Conservation (phyloP, 2,329 filamentous ascomycete species). For the Colletotrichum graminicola region DNA sequence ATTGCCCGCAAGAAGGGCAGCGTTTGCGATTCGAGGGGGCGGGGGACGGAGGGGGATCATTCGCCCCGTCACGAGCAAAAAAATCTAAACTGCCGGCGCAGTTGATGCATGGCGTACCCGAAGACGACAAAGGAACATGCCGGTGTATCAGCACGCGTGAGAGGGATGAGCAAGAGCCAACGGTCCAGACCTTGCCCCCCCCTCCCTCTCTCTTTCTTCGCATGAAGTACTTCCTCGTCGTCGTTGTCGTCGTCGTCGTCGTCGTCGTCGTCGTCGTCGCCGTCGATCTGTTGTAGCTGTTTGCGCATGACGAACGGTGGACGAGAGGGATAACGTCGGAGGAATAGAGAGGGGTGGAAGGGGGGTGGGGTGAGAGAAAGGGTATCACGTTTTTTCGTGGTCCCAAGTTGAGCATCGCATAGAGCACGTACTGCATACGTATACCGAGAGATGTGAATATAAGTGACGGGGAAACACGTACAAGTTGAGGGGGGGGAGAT, state of each 20-base stretch:
- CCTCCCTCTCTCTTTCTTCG: neutral
- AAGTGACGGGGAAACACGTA: neutral
- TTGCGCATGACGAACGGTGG: conserved; percentile 33
- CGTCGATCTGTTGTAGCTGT: conserved; percentile 34
- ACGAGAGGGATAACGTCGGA: neutral
- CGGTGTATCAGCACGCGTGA: conserved; percentile 17
- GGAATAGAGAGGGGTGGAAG: neutral
- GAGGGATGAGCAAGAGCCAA: conserved; percentile 23
- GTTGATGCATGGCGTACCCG: neutral
- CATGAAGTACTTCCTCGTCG: conserved; percentile 36
- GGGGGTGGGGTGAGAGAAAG: neutral
- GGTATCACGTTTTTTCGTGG: conserved; percentile 30
- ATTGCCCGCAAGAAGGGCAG: neutral
- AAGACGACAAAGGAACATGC: neutral
- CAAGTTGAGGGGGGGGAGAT: neutral
- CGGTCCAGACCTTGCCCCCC: conserved; percentile 28
- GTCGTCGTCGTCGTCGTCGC: conserved; percentile 16
- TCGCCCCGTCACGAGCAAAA: neutral
- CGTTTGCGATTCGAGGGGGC: neutral
- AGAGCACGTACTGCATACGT: neutral
- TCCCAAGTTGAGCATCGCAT: conserved; percentile 27
- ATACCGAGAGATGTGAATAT: neutral
- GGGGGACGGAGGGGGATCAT: neutral
- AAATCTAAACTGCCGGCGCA: neutral
- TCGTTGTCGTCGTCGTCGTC: conserved; percentile 23